Evolutionary conservation across 2,329 filamentous ascomycete species (phyloP), one percentile per base, ranked within the genome.

Genomic region (Talaromyces atroroseus): DNA sequence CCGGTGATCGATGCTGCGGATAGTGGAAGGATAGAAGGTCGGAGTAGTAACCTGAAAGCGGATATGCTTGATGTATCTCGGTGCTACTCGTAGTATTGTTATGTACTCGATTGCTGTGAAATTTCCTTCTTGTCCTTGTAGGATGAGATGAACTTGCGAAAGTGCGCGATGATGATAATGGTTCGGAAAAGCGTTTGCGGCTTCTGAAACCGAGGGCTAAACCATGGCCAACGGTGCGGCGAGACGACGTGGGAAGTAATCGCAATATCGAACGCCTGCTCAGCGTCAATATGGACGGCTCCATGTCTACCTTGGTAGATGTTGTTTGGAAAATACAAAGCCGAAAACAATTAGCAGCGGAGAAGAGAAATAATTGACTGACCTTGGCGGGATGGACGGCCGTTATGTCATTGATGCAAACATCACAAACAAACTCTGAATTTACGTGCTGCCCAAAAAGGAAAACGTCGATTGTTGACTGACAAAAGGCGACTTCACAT

Each of bases 11-110:
- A 21, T 44, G 20, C 3, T 56, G 5, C 63, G 58, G 54, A 57
- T 63, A 5, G 53, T 57, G 40, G 38, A 49, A 54, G 10, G 66
- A 64, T 29, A 78, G 67, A 18, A 78, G 68, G 47, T 77, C 70
- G 40, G 69, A 68, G 60, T 78, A 78, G 56, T 76, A 78, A 10
- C 75, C 74, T 1, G 73, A 69, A 16, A 76, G 59, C 5, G 72
- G 73, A 51, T 75, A 64, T 18, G 71, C 70, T 58, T 76, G 74
- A n/a, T 59, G 52, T 16, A 53, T 24, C 2, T 46, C 38, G 18
- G 26, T 11, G 29, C 34, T 45, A 23, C 14, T 14, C n/a, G 36
- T 51, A 21, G 18, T 42, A 11, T 50, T 26, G 5, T 54, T 32
- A 6, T 49, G 26, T 8, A 40, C 2, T 21, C 21, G n/a, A 21